Conservation (phyloP, 768 basidiomycete species). For the Trametes cingulata region DNA sequence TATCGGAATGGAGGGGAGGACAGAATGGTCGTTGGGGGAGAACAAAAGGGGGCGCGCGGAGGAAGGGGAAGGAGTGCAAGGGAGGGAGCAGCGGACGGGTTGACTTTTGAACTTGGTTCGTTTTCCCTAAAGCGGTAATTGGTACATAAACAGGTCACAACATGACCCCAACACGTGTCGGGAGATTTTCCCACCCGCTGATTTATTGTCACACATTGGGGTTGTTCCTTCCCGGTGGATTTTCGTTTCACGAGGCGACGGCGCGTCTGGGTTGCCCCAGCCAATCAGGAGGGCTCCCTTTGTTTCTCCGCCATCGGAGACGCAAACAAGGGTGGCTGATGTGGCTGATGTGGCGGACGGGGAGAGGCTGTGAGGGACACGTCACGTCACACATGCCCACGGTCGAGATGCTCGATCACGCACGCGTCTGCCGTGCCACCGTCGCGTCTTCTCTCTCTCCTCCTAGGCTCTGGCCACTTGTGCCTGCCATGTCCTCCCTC, state of each 20-base stretch:
- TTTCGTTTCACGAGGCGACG: slow-evolving; percentile 20
- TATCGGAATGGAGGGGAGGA: slow-evolving; percentile 16
- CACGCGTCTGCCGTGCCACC: slow-evolving; percentile 19
- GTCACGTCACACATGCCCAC: slow-evolving; percentile 17
- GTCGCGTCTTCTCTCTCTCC: slow-evolving; percentile 4
- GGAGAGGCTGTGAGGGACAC: slow-evolving; percentile 9
- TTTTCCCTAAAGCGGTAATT: slow-evolving; percentile 24
- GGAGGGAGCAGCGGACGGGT: slow-evolving; percentile 22
- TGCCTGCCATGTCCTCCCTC: slow-evolving; percentile 22
- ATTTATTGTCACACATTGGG: slow-evolving; percentile 25
- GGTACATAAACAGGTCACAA: slow-evolving; percentile 30
- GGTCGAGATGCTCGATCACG: slow-evolving; percentile 3
- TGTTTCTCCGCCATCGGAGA: slow-evolving; percentile 17
- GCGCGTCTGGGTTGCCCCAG: neutral
- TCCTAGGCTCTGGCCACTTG: neutral
- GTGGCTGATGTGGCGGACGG: slow-evolving; percentile 16
- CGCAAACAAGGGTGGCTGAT: slow-evolving; percentile 7
- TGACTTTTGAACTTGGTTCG: slow-evolving; percentile 34
- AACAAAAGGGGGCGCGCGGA: slow-evolving; percentile 23
- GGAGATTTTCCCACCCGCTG: slow-evolving; percentile 21
- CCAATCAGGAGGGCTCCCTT: slow-evolving; percentile 6
- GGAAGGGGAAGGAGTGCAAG: slow-evolving; percentile 24
- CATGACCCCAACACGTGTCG: slow-evolving; percentile 27
- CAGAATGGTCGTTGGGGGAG: slow-evolving; percentile 25
- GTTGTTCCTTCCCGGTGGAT: slow-evolving; percentile 17